Evolutionary conservation across 306 rosid genomes (phyloP).

Genomic region (Cicer chorassanicum): DNA sequence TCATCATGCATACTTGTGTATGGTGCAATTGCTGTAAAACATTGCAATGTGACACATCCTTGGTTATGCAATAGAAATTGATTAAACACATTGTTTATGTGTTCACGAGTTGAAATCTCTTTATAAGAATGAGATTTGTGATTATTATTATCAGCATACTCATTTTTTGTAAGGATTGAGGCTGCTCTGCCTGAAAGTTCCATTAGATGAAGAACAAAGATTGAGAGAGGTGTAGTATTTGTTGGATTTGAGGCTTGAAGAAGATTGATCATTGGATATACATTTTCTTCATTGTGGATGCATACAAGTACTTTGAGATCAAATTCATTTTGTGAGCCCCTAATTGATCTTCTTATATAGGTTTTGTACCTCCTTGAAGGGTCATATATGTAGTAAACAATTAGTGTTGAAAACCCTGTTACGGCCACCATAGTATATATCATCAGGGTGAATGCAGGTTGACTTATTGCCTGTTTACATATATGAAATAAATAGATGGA

Average conservation of each 20-base stretch:
- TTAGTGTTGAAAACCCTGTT: constrained; percentile 21
- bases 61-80: constrained; percentile 26
- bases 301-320: constrained; percentile 42
- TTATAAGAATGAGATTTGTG: background rate
- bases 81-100: constrained; percentile 40
- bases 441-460: constrained; percentile 5
- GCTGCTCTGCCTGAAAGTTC: constrained; percentile 38
- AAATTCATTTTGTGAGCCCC: background rate
- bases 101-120: constrained; percentile 9
- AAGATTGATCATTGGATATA: constrained; percentile 44
- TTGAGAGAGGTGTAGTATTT: constrained; percentile 23
- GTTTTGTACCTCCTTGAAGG: constrained; percentile 44
- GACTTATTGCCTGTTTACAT: constrained; percentile 3
- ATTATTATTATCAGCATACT: background rate
- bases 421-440: constrained; percentile 39
- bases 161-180: background rate
- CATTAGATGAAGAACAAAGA: constrained; percentile 42
- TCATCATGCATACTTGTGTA: constrained; percentile 44
- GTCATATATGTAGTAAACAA: constrained; percentile 42
- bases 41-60: constrained; percentile 22
- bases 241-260: constrained; percentile 45
- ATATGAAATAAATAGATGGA: background rate
- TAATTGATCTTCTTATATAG: constrained; percentile 34
- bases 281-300: constrained; percentile 44
- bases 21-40: constrained; percentile 34